Evolutionary conservation across 371 early-diverging fungal species (phyloP).

Genomic region (Syncephalastrum contaminatum): DNA sequence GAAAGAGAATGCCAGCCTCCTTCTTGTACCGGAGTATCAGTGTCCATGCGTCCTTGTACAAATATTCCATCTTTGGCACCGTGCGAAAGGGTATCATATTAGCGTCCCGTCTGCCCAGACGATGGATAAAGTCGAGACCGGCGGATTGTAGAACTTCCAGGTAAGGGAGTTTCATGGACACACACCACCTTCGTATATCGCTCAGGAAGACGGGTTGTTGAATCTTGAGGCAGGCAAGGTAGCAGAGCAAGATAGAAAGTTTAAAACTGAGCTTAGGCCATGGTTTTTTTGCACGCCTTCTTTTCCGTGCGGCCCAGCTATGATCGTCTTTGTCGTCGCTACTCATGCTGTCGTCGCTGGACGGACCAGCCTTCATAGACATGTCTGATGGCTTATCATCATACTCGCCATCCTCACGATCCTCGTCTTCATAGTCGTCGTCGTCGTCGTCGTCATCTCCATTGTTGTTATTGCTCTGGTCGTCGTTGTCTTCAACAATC

Average conservation of each 20-base stretch:
- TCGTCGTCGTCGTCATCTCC: neutral
- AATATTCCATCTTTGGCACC: neutral
- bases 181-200: conserved; percentile 29
- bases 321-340: too few species aligned
- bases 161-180: conserved; percentile 21
- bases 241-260: conserved; percentile 21
- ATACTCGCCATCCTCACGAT: neutral
- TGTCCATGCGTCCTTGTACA: neutral
- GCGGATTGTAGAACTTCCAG: conserved; percentile 12
- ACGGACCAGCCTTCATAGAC: neutral
- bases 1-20: conserved; percentile 10
- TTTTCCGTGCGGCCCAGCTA: too few species aligned
- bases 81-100: neutral
- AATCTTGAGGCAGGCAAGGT: conserved; percentile 28
- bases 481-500: conserved; percentile 1
- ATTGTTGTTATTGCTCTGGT: neutral
- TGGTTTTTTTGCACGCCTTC: too few species aligned
- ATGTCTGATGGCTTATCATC: neutral
- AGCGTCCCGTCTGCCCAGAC: neutral
- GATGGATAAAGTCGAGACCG: conserved; percentile 7
- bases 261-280: conserved; percentile 14
- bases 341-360: too few species aligned
- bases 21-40: neutral
- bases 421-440: neutral
- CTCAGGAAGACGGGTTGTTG: conserved; percentile 26